Evolutionary conservation across 225 moss, liverwort and hornwort species (phyloP).

Genomic region (Climacium dendroides): DNA sequence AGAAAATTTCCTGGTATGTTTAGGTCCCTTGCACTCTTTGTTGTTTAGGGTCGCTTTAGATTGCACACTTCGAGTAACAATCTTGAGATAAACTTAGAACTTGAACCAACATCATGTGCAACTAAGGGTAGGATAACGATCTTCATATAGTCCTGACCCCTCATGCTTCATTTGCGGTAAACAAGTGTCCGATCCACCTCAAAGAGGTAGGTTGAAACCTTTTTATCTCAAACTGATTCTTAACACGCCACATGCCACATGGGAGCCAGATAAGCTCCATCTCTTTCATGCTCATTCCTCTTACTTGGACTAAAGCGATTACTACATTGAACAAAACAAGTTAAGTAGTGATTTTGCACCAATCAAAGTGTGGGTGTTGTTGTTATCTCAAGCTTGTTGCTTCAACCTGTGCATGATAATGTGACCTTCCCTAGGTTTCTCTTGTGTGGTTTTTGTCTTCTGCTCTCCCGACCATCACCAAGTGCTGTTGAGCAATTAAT

Average conservation of each 20-base stretch:
- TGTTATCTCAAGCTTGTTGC: neutral
- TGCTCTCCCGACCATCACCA: neutral
- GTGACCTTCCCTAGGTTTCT: too few species aligned
- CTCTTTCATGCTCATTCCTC: neutral
- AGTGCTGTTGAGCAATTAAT: neutral
- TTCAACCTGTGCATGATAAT: neutral
- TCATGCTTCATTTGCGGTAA: neutral
- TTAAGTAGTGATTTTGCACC: neutral
- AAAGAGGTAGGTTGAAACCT: neutral
- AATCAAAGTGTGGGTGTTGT: neutral
- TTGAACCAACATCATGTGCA: neutral
- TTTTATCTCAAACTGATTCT: neutral
- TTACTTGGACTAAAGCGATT: neutral
- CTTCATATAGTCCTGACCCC: neutral
- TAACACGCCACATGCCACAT: too few species aligned
- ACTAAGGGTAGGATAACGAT: neutral
- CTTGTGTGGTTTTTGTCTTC: neutral
- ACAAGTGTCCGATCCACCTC: neutral
- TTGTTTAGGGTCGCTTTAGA: neutral
- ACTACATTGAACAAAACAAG: neutral
- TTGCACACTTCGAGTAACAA: neutral
- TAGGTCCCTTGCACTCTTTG: neutral
- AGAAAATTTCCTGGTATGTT: conserved; percentile 13
- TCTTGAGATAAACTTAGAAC: neutral
- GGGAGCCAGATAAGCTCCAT: neutral